A percentile compares a stretch with the other conserved stretches of the same genome.
These are phyloP conservation scores for Citrus medica DNA, from an alignment of 345 rosid species.

Conservation along the genomic window DNA sequence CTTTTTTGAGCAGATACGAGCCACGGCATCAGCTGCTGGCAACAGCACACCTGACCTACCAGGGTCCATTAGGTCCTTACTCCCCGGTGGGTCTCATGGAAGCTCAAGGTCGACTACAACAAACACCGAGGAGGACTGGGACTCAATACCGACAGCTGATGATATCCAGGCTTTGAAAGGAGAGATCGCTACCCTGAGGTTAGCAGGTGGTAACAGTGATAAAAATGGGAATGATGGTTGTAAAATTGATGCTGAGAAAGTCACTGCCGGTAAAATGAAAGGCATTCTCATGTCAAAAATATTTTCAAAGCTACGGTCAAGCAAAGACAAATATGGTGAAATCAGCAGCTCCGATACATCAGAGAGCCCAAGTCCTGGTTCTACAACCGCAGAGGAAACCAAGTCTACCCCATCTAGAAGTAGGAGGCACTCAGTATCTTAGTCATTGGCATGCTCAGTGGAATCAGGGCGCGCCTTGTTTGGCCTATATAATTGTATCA, in stretches of 20 bases:
- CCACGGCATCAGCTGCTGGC: slow-evolving; percentile 43
- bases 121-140: slow-evolving; percentile 94
- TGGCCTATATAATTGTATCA: slow-evolving; percentile 30
- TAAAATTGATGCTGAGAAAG: slow-evolving; percentile 36
- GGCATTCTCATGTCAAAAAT: slow-evolving; percentile 51
- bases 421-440: slow-evolving; percentile 57
- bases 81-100: slow-evolving; percentile 66
- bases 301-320: slow-evolving; percentile 60
- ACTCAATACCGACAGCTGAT: slow-evolving; percentile 65
- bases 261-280: slow-evolving; percentile 42
- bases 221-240: slow-evolving; percentile 23
- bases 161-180: slow-evolving; percentile 72
- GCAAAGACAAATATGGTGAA: slow-evolving; percentile 60
- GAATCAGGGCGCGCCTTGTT: background rate
- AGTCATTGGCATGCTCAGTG: background rate
- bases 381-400: slow-evolving; percentile 56
- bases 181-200: slow-evolving; percentile 48
- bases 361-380: slow-evolving; percentile 53
- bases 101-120: slow-evolving; percentile 83
- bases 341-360: slow-evolving; percentile 70
- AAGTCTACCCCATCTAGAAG: slow-evolving; percentile 78
- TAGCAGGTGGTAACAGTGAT: slow-evolving; percentile 18
- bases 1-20: slow-evolving; percentile 78
- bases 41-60: slow-evolving; percentile 62
- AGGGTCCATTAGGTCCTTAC: slow-evolving; percentile 38